Evolutionary conservation across 2,329 filamentous ascomycete species (phyloP).

Genomic region (Rhexocercosporidium sp.): DNA sequence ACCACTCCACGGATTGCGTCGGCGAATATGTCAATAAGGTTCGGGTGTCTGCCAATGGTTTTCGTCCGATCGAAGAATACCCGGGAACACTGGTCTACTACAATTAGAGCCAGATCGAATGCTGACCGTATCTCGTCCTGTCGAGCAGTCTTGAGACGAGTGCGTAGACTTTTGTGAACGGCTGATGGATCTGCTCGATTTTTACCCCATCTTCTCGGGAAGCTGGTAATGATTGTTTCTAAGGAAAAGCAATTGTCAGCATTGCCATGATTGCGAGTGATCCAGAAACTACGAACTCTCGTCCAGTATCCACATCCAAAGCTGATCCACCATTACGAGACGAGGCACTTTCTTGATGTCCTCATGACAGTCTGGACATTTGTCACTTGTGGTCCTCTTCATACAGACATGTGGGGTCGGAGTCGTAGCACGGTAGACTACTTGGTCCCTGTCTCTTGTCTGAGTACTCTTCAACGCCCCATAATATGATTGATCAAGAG

Average conservation of each 20-base stretch:
- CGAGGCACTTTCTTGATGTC: conserved; percentile 25
- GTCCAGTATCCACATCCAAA: conserved; percentile 30
- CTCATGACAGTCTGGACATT: not conserved
- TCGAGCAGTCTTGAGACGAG: conserved; percentile 35
- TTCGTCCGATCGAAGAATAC: conserved; percentile 44
- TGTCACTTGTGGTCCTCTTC: not conserved
- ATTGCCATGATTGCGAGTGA: not conserved
- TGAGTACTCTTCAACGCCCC: not conserved
- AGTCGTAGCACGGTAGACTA: not conserved
- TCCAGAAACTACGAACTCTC: conserved; percentile 9
- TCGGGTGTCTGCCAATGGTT: no score
- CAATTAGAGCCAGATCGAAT: conserved; percentile 46
- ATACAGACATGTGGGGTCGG: not conserved
- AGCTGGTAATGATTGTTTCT: conserved; percentile 29
- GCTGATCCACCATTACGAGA: conserved; percentile 46
- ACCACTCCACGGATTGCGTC: no score
- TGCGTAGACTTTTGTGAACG: conserved; percentile 47
- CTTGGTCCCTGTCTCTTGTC: not conserved
- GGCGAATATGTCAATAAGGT: no score
- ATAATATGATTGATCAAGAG: not conserved
- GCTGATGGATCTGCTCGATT: conserved; percentile 48
- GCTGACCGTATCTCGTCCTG: conserved; percentile 43
- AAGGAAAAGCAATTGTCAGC: conserved; percentile 19
- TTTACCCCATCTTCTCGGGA: conserved; percentile 48
- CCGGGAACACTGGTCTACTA: conserved; percentile 46